Base-by-base conservation (phyloP, 257 asterid species). In the Solanum rostratum region DNA sequence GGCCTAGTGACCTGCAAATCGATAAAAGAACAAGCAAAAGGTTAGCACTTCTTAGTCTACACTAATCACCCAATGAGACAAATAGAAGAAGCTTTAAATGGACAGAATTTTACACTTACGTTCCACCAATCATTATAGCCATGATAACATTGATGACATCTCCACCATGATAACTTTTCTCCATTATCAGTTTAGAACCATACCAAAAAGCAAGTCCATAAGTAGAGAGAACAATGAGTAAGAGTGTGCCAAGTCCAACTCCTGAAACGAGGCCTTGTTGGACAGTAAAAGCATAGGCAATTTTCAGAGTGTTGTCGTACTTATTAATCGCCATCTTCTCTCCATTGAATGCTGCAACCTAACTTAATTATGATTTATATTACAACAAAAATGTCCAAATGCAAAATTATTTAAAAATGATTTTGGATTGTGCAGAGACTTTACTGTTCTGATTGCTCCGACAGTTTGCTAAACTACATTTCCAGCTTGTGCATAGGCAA, bases 261-360 rank as follows among this genome's bases (percentile, higher is more conserved):
- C n/a, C n/a, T n/a, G n/a, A n/a, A n/a, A n/a, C n/a, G n/a, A n/a
- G n/a, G n/a, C n/a, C n/a, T n/a, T n/a, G n/a, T n/a, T n/a, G n/a
- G n/a, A n/a, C n/a, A n/a, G n/a, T n/a, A n/a, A n/a, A n/a, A n/a
- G n/a, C n/a, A n/a, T n/a, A n/a, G n/a, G n/a, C n/a, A n/a, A n/a
- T n/a, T n/a, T n/a, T n/a, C n/a, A n/a, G n/a, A 94, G 76, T 88
- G 54, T 84, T 89, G 8, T 86, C 91, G 59, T 93, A 94, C 78
- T 84, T 89, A 4, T 80, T 88, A 6, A 84, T 86, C 1, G 93
- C 96, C 78, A 60, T 87, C 27, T 54, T 86, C 79, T 94, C 98
- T 78, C 94, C 97, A 0, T 91, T 91, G 84, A 94, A 93, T 5
- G 98, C 90, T 63, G 93, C 91, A 53, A 94, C 95, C 98, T 94